Percentiles rank a stretch among this genome's conserved stretches.
Evolutionary conservation across 495 filamentous ascomycete species (phyloP).

Genomic region (Amorphotheca resinae): DNA sequence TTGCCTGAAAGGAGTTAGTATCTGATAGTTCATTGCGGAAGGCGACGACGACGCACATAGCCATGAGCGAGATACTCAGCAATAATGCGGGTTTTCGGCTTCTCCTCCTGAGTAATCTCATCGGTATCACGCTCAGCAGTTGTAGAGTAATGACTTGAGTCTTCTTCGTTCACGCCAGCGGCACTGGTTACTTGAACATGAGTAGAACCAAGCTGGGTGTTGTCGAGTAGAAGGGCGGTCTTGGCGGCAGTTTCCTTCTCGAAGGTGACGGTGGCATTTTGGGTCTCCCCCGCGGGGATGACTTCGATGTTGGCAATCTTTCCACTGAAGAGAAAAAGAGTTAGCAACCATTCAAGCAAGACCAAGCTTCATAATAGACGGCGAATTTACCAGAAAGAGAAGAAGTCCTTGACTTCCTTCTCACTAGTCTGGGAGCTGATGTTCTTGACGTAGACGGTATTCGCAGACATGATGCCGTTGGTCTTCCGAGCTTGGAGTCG

Average conservation of each 20-base stretch:
- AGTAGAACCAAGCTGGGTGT: constrained; percentile 76
- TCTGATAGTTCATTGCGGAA: neutral
- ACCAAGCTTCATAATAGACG: neutral
- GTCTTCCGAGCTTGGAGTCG: constrained; percentile 3
- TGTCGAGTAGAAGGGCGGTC: constrained; percentile 90
- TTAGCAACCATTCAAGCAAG: too few species aligned
- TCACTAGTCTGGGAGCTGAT: constrained; percentile 70
- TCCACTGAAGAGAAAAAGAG: constrained; percentile 49
- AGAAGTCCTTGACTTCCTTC: constrained; percentile 91
- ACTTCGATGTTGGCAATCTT: constrained; percentile 79
- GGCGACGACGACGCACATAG: constrained; percentile 34
- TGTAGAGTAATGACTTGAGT: constrained; percentile 33
- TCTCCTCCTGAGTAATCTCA: constrained; percentile 83
- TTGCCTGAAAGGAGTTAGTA: constrained; percentile 15
- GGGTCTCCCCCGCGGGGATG: constrained; percentile 49
- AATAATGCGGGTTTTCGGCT: constrained; percentile 81
- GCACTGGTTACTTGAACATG: constrained; percentile 66
- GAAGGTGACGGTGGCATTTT: constrained; percentile 84
- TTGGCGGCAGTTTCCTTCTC: constrained; percentile 93
- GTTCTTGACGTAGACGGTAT: constrained; percentile 55
- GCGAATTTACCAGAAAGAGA: constrained; percentile 81
- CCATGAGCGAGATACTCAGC: constrained; percentile 95
- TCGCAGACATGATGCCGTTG: constrained; percentile 26
- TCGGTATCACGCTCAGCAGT: constrained; percentile 44
- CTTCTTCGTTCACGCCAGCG: constrained; percentile 50